phyloP scores from a whole-genome alignment of 2,329 filamentous ascomycete species.

The Fusarium solani-melongenae region DNA sequence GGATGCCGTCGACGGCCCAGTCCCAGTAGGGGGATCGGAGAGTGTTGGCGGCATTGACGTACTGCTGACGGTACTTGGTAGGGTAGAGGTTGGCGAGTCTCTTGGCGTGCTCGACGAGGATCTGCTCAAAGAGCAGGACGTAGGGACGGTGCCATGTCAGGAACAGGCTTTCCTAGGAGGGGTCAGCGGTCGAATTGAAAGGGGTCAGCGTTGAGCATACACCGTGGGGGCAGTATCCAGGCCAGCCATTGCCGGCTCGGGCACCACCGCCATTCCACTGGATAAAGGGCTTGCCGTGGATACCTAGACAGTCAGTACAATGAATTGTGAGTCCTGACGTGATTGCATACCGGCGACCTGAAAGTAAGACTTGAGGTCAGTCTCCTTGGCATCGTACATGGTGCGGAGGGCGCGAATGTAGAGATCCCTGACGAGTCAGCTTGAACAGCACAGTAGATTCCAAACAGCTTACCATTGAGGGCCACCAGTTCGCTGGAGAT shows the following conservation, averaged over 20 bases:
- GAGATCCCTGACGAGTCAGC: slow-evolving; percentile 55
- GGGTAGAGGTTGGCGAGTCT: slow-evolving; percentile 59
- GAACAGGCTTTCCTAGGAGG: slow-evolving; percentile 60
- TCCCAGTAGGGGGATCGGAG: slow-evolving; percentile 67
- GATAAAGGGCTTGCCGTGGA: slow-evolving; percentile 56
- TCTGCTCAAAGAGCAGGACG: slow-evolving; percentile 67
- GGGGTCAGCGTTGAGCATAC: slow-evolving; percentile 41
- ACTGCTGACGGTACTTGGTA: slow-evolving; percentile 46
- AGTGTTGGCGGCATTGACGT: slow-evolving; percentile 57
- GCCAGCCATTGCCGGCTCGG: slow-evolving; percentile 44
- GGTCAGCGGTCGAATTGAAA: background rate
- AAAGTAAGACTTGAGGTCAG: slow-evolving; percentile 61
- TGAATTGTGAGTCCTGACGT: background rate
- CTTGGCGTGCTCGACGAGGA: slow-evolving; percentile 59
- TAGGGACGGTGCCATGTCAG: slow-evolving; percentile 68
- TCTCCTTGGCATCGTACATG: slow-evolving; percentile 55
- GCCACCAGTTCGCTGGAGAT: slow-evolving; percentile 54
- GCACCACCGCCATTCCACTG: slow-evolving; percentile 56
- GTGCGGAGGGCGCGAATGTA: slow-evolving; percentile 59
- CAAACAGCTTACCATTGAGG: slow-evolving; percentile 53
- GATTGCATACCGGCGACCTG: slow-evolving; percentile 56
- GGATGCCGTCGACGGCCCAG: slow-evolving; percentile 60
- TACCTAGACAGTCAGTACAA: slow-evolving; percentile 43
- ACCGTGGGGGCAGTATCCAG: slow-evolving; percentile 60
- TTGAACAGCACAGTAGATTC: background rate